phyloP scores from a whole-genome alignment of 2,329 filamentous ascomycete species.

The Clonostachys rhizophaga region DNA sequence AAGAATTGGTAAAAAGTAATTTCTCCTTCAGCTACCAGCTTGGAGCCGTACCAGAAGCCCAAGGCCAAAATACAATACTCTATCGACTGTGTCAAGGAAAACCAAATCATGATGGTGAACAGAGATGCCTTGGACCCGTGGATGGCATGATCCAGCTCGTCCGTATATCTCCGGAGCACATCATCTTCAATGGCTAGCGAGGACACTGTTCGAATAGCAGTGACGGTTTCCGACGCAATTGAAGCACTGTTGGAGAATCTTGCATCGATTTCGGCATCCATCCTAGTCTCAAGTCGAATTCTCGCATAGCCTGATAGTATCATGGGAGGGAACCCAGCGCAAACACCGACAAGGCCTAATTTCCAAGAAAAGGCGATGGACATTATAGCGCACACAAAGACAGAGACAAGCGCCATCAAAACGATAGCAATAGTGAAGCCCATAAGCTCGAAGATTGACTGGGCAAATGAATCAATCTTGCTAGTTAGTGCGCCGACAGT shows the following conservation, averaged over 20 bases:
- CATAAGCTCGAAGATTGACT: slow-evolving; percentile 43
- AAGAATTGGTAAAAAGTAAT: slow-evolving; percentile 42
- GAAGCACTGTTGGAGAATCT: slow-evolving; percentile 41
- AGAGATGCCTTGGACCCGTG: slow-evolving; percentile 18
- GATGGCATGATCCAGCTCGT: slow-evolving; percentile 21
- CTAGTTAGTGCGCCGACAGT: slow-evolving; percentile 28
- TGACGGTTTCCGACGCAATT: slow-evolving; percentile 43
- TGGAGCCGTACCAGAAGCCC: slow-evolving; percentile 34
- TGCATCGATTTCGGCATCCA: slow-evolving; percentile 35
- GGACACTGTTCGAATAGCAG: slow-evolving; percentile 42
- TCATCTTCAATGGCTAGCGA: slow-evolving; percentile 40
- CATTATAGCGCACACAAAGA: slow-evolving; percentile 38
- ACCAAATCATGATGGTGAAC: slow-evolving; percentile 32
- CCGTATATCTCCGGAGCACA: slow-evolving; percentile 28
- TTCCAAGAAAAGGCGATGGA: slow-evolving; percentile 43
- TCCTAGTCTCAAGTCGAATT: slow-evolving; percentile 40
- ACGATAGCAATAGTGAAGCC: slow-evolving; percentile 43
- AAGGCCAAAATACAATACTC: slow-evolving; percentile 30
- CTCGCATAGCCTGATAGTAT: slow-evolving; percentile 38
- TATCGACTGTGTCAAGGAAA: slow-evolving; percentile 31
- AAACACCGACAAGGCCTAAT: slow-evolving; percentile 39
- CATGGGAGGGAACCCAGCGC: slow-evolving; percentile 39
- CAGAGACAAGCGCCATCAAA: slow-evolving; percentile 36
- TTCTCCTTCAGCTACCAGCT: slow-evolving; percentile 35
- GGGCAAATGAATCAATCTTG: slow-evolving; percentile 26